phyloP scores from a whole-genome alignment of 148 eudicot species.

The Fagopyrum homotropicum region DNA sequence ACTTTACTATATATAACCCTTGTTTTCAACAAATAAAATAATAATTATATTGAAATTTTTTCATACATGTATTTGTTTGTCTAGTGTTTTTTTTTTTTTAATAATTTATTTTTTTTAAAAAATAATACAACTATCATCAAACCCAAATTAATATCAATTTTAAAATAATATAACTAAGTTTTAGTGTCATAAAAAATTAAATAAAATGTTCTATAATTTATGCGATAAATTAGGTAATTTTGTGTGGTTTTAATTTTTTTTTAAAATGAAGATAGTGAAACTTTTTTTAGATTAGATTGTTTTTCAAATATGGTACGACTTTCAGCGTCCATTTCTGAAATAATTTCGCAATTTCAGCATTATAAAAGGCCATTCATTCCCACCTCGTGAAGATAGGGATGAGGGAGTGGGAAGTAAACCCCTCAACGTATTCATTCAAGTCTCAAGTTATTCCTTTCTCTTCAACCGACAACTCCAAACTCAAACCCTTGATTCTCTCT shows the following conservation, averaged over 20 bases:
- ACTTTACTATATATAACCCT: too few relatives aligned
- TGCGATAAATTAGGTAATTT: background rate
- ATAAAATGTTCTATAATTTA: too few relatives aligned
- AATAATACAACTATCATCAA: too few relatives aligned
- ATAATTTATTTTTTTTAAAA: too few relatives aligned
- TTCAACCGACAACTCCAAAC: constrained; percentile 3
- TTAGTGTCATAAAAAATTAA: too few relatives aligned
- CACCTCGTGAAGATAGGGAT: background rate
- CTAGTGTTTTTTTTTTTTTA: too few relatives aligned
- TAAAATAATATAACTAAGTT: too few relatives aligned
- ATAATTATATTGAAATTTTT: too few relatives aligned
- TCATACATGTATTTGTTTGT: too few relatives aligned
- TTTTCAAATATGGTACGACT: background rate
- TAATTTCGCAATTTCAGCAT: background rate
- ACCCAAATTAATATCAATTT: too few relatives aligned
- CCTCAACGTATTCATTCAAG: background rate
- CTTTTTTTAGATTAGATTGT: background rate
- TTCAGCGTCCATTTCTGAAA: background rate
- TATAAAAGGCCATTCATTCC: background rate
- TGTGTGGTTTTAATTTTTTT: too few relatives aligned
- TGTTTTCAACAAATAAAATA: too few relatives aligned
- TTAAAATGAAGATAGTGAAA: background rate
- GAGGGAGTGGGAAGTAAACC: background rate
- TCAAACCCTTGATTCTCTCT: constrained; percentile 7
- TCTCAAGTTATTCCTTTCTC: background rate